Percentiles rank a stretch among this genome's conserved stretches.
phyloP scores from a whole-genome alignment of 2,329 filamentous ascomycete species.

The Didymella pinodella region DNA sequence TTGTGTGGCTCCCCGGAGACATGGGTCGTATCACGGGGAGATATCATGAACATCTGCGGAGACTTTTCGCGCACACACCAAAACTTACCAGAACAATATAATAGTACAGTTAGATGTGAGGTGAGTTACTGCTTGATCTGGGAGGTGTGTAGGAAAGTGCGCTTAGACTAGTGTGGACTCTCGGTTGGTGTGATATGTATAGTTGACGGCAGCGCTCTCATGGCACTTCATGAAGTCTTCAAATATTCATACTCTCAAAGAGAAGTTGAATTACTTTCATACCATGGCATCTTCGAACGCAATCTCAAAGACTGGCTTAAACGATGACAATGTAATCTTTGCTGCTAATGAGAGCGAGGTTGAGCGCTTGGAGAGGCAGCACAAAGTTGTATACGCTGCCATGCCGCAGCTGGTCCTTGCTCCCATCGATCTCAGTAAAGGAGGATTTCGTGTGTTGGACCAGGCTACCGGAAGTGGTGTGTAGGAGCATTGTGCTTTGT shows the following conservation, averaged over 20 bases:
- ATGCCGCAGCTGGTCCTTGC: constrained; percentile 18
- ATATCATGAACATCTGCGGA: background rate
- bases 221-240: background rate
- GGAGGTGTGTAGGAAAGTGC: background rate
- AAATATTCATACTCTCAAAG: background rate
- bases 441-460: constrained; percentile 17
- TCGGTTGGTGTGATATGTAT: background rate
- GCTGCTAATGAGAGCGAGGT: constrained; percentile 16
- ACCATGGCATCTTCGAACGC: constrained; percentile 3
- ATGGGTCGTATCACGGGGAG: background rate
- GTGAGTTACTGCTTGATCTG: background rate
- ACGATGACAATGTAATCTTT: constrained; percentile 24
- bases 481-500: background rate
- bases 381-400: constrained; percentile 13
- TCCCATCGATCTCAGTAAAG: constrained; percentile 10
- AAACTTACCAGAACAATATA: background rate
- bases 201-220: background rate
- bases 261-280: background rate
- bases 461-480: constrained; percentile 22
- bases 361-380: constrained; percentile 16
- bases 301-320: constrained; percentile 13
- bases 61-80: background rate
- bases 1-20: background rate
- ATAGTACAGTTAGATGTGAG: background rate
- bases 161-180: background rate